Conservation (phyloP, 1,284 basidiomycete genomes). For the Cutaneotrichosporon curvatum region DNA sequence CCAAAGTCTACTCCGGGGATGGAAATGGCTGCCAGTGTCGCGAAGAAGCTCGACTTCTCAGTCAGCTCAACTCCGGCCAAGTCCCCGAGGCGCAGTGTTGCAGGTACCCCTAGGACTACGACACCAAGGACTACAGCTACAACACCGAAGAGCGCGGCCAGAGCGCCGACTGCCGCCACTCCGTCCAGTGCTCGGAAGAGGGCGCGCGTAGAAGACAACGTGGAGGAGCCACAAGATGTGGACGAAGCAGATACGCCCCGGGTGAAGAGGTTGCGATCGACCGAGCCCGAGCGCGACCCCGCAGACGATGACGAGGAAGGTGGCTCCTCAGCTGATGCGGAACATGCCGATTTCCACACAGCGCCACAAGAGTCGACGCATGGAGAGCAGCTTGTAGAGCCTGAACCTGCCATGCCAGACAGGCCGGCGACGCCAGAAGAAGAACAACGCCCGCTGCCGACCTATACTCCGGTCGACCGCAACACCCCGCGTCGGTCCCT, state of each 20-base stretch:
- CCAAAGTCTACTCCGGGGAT: constrained; percentile 22
- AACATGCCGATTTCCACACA: constrained; percentile 1
- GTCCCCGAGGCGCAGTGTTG: no score
- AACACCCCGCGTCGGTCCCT: neutral
- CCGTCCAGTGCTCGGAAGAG: constrained; percentile 16
- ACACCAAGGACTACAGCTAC: neutral
- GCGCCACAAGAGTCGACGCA: no score
- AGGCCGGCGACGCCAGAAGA: constrained; percentile 4
- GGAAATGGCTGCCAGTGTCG: constrained; percentile 16
- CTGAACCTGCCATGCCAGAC: no score
- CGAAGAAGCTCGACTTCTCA: constrained; percentile 13
- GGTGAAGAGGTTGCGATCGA: constrained; percentile 1
- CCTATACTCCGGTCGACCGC: constrained; percentile 5
- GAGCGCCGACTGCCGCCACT: neutral
- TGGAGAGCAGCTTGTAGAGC: no score
- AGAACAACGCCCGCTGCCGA: constrained; percentile 3
- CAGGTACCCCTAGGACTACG: neutral
- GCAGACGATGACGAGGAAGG: neutral
- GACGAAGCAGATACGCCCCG: neutral
- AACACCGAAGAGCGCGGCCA: neutral
- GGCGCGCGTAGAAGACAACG: constrained; percentile 5
- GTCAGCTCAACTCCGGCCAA: neutral
- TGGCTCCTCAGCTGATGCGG: no score
- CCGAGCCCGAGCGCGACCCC: neutral
- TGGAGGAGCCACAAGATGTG: constrained; percentile 4